Conservation (phyloP, 1,284 basidiomycete genomes). For the Meripilus lineatus region DNA sequence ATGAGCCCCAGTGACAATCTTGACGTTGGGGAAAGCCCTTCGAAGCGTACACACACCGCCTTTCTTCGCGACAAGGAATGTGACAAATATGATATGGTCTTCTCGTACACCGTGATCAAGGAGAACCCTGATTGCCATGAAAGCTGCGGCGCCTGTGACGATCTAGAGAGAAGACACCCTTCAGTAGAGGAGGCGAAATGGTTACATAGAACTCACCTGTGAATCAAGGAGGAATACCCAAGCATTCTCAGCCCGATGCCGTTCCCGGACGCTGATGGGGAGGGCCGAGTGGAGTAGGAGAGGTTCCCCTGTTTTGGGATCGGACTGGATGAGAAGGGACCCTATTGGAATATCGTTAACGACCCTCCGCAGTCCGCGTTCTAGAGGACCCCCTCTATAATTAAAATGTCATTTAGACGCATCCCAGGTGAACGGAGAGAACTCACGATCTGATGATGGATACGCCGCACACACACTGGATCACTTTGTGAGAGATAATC, state of each 20-base stretch:
- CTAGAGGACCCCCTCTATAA: slow-evolving; percentile 79
- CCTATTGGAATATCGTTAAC: slow-evolving; percentile 87
- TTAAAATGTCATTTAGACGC: slow-evolving; percentile 1
- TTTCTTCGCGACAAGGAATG: slow-evolving; percentile 79
- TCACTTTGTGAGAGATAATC: slow-evolving; percentile 5
- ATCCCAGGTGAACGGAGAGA: not conserved
- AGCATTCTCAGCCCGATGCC: slow-evolving; percentile 59
- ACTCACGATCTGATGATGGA: slow-evolving; percentile 78
- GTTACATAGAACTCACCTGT: slow-evolving; percentile 44
- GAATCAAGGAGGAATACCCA: slow-evolving; percentile 93
- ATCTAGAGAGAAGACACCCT: slow-evolving; percentile 52
- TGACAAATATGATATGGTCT: slow-evolving; percentile 81
- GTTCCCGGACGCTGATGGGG: slow-evolving; percentile 65
- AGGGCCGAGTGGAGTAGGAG: slow-evolving; percentile 81
- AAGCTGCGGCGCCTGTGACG: slow-evolving; percentile 90
- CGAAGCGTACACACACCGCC: slow-evolving; percentile 79
- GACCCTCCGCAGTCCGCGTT: slow-evolving; percentile 86
- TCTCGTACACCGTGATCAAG: slow-evolving; percentile 92
- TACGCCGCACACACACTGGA: slow-evolving; percentile 74
- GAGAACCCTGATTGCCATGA: slow-evolving; percentile 95
- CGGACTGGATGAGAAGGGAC: slow-evolving; percentile 87
- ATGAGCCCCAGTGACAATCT: slow-evolving; percentile 79
- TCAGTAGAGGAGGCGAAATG: not conserved
- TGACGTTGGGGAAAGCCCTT: slow-evolving; percentile 78
- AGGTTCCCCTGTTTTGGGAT: slow-evolving; percentile 82